Evolutionary conservation across 2,329 filamentous ascomycete species (phyloP).

Genomic region (Trichoderma afroharzianum): DNA sequence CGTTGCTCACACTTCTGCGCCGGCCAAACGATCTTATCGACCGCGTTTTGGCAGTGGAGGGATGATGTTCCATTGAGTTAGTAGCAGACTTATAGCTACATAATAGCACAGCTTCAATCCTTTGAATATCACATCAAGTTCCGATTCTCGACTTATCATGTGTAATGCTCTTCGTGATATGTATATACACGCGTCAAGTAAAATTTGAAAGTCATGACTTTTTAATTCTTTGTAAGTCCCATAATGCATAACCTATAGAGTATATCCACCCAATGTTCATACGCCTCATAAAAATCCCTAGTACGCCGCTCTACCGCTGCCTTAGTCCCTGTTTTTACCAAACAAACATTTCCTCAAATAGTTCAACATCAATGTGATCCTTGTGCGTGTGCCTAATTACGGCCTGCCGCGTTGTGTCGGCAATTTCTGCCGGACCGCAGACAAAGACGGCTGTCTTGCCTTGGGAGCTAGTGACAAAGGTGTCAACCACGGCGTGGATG

Average conservation of each 20-base stretch:
- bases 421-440: conserved; percentile 37
- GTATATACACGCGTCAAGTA: neutral
- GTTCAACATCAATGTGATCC: conserved; percentile 10
- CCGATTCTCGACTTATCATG: neutral
- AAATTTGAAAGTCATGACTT: neutral
- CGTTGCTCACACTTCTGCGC: neutral
- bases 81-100: neutral
- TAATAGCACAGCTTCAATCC: neutral
- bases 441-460: conserved; percentile 32
- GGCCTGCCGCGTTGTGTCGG: conserved; percentile 32
- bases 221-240: neutral
- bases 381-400: conserved; percentile 21
- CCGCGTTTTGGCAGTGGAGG: neutral
- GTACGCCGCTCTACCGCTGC: neutral
- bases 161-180: neutral
- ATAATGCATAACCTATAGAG: neutral
- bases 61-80: neutral
- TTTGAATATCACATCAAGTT: neutral
- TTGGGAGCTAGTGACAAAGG: conserved; percentile 22
- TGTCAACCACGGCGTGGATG: conserved; percentile 28
- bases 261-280: neutral
- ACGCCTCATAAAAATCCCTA: neutral
- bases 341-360: conserved; percentile 20
- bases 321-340: conserved; percentile 4
- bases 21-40: neutral